phyloP scores from a whole-genome alignment of 768 basidiomycete genomes.

The Suillus paluster region DNA sequence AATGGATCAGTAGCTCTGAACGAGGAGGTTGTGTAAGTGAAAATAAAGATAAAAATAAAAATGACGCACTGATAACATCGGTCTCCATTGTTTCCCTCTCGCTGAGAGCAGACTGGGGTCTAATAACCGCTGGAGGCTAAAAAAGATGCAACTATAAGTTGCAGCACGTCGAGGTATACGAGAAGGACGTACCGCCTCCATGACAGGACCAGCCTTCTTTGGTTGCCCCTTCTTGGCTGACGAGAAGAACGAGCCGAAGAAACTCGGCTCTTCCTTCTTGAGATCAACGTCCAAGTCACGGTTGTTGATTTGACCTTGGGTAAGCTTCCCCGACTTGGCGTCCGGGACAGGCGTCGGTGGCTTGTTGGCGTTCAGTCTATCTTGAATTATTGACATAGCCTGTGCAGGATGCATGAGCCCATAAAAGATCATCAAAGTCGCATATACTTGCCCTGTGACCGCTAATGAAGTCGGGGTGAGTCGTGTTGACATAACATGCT shows the following conservation, averaged over 20 bases:
- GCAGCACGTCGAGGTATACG: not conserved
- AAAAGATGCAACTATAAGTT: not conserved
- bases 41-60: not conserved
- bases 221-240: slow-evolving; percentile 62
- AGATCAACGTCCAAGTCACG: slow-evolving; percentile 91
- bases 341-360: slow-evolving; percentile 60
- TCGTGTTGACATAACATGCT: slow-evolving; percentile 98
- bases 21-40: not conserved
- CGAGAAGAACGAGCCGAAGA: slow-evolving; percentile 97
- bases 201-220: slow-evolving; percentile 60
- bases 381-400: slow-evolving; percentile 89
- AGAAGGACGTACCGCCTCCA: slow-evolving; percentile 55
- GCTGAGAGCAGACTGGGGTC: slow-evolving; percentile 87
- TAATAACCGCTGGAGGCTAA: slow-evolving; percentile 84
- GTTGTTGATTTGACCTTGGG: slow-evolving; percentile 74
- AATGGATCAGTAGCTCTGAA: slow-evolving; percentile 91
- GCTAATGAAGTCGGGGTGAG: slow-evolving; percentile 97
- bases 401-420: slow-evolving; percentile 28
- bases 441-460: slow-evolving; percentile 74
- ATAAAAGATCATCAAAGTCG: slow-evolving; percentile 1
- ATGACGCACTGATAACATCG: slow-evolving; percentile 94
- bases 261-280: slow-evolving; percentile 88
- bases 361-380: slow-evolving; percentile 83
- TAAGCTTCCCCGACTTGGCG: slow-evolving; percentile 68
- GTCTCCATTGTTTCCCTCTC: slow-evolving; percentile 98